Conservation (phyloP, 257 asterid genomes). For the Solanum infundibuliforme region DNA sequence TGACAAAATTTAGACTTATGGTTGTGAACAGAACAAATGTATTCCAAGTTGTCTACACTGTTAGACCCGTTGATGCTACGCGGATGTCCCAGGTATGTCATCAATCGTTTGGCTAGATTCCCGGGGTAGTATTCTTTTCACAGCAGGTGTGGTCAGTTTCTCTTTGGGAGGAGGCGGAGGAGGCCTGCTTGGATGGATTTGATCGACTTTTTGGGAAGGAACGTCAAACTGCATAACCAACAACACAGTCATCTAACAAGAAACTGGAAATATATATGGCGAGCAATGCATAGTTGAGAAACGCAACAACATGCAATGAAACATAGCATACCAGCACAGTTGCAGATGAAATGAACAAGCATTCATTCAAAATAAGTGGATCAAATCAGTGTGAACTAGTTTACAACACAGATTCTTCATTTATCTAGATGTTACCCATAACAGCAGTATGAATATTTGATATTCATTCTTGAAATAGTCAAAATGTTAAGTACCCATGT, state of each 20-base stretch:
- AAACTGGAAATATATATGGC: background rate
- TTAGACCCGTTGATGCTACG: constrained; percentile 10
- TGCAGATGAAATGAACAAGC: background rate
- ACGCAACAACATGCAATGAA: background rate
- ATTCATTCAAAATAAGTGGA: background rate
- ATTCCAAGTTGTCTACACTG: background rate
- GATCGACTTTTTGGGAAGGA: constrained; percentile 39
- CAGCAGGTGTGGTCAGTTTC: constrained; percentile 21
- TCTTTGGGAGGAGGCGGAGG: constrained; percentile 28
- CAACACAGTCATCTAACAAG: background rate
- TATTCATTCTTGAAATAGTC: background rate
- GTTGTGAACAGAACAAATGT: background rate
- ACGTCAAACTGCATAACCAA: constrained; percentile 49
- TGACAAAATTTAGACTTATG: background rate
- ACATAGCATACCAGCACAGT: background rate
- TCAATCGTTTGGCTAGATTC: constrained; percentile 1
- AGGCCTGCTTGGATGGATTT: constrained; percentile 45
- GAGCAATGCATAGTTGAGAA: background rate
- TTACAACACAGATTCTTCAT: background rate
- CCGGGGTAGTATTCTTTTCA: constrained; percentile 13
- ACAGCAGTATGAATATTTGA: background rate
- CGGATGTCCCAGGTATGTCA: constrained; percentile 47
- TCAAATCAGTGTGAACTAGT: background rate
- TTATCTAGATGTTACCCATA: background rate
- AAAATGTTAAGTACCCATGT: background rate